Conservation (phyloP, 148 eudicot genomes). For the Rhododendron simsii region DNA sequence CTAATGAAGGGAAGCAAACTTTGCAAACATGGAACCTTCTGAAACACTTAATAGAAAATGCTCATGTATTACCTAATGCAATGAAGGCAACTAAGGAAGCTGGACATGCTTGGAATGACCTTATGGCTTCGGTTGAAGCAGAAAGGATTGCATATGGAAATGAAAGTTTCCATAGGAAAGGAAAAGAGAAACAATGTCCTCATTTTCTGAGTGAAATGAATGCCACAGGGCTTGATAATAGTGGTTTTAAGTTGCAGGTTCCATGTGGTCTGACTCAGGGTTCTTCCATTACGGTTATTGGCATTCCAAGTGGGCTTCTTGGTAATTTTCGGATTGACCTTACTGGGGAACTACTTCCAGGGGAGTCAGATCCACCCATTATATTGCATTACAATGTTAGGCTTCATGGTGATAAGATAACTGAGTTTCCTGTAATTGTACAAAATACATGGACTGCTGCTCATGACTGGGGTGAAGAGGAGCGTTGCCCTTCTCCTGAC, state of each 20-base stretch:
- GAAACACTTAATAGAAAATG: slow-evolving; percentile 49
- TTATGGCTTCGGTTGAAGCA: slow-evolving; percentile 73
- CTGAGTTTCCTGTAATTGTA: slow-evolving; percentile 92
- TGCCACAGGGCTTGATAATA: slow-evolving; percentile 52
- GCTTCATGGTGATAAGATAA: slow-evolving; percentile 86
- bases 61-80: slow-evolving; percentile 76
- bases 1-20: slow-evolving; percentile 56
- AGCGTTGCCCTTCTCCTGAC: slow-evolving; percentile 77
- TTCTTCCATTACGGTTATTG: slow-evolving; percentile 85
- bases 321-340: slow-evolving; percentile 84
- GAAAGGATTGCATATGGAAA: slow-evolving; percentile 52
- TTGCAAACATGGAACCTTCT: slow-evolving; percentile 80
- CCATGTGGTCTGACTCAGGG: slow-evolving; percentile 98
- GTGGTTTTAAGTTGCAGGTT: slow-evolving; percentile 56
- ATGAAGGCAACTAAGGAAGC: slow-evolving; percentile 85
- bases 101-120: slow-evolving; percentile 73
- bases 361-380: slow-evolving; percentile 93
- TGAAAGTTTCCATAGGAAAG: slow-evolving; percentile 42
- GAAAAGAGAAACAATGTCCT: slow-evolving; percentile 93
- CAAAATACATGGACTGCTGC: slow-evolving; percentile 96
- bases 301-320: slow-evolving; percentile 82
- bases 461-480: slow-evolving; percentile 97
- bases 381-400: slow-evolving; percentile 93
- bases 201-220: slow-evolving; percentile 80
- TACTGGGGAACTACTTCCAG: slow-evolving; percentile 87